These are phyloP conservation scores for Hymenoscyphus fraxineus DNA, from an alignment of 2,329 filamentous ascomycete species.

Conservation along the genomic window DNA sequence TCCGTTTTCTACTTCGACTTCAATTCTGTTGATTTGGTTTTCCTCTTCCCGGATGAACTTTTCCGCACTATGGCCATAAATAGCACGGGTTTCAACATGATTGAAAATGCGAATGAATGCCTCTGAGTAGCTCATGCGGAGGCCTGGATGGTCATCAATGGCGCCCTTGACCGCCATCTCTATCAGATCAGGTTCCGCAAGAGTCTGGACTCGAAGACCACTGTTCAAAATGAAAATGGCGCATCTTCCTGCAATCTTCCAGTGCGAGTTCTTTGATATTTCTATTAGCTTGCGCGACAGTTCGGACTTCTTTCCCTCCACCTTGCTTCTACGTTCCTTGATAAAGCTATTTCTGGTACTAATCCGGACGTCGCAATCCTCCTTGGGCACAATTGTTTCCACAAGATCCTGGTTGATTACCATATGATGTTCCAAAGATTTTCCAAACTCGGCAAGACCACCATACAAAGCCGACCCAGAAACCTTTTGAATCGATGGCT, in stretches of 20 bases:
- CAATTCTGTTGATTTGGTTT: conserved; percentile 69
- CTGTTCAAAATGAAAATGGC: conserved; percentile 88
- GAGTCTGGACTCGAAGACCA: conserved; percentile 83
- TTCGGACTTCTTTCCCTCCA: conserved; percentile 78
- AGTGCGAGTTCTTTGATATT: conserved; percentile 76
- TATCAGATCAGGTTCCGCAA: conserved; percentile 78
- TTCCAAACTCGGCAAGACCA: conserved; percentile 80
- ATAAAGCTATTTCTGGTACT: conserved; percentile 69
- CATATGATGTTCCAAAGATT: conserved; percentile 80
- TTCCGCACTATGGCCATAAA: conserved; percentile 81
- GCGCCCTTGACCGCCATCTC: conserved; percentile 78
- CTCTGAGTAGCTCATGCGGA: conserved; percentile 76
- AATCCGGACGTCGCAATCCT: conserved; percentile 57
- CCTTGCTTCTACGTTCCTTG: conserved; percentile 66
- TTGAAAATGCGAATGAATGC: conserved; percentile 74
- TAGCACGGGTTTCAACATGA: conserved; percentile 80
- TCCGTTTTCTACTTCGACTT: conserved; percentile 68
- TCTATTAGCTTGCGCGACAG: conserved; percentile 79
- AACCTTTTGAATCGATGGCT: conserved; percentile 88
- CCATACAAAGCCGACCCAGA: conserved; percentile 78
- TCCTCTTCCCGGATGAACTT: conserved; percentile 83
- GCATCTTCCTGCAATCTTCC: conserved; percentile 91
- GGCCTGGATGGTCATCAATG: conserved; percentile 83
- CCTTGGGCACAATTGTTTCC: conserved; percentile 64
- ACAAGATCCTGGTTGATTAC: conserved; percentile 71